These are phyloP conservation scores for Erysimum cheiranthoides DNA, from an alignment of 345 rosid genomes.

Conservation along the genomic window DNA sequence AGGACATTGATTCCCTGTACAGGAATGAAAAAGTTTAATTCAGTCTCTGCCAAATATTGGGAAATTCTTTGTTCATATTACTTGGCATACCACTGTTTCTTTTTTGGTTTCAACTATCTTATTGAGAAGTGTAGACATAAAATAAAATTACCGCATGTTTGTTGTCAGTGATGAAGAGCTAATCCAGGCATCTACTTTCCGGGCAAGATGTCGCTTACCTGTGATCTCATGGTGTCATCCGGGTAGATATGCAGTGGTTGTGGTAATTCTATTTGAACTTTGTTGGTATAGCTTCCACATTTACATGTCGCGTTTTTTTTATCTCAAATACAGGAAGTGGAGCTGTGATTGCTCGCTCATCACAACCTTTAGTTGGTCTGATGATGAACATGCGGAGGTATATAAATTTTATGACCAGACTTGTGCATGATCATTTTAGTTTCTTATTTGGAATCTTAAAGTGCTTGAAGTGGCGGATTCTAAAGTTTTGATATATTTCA, in stretches of 20 bases:
- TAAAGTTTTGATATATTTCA: slow-evolving; percentile 27
- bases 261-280: slow-evolving; percentile 35
- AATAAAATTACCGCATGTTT: slow-evolving; percentile 32
- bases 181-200: slow-evolving; percentile 84
- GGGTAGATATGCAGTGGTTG: slow-evolving; percentile 53
- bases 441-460: slow-evolving; percentile 33
- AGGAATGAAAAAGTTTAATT: slow-evolving; percentile 6
- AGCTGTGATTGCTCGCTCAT: slow-evolving; percentile 98
- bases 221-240: slow-evolving; percentile 97
- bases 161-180: slow-evolving; percentile 79
- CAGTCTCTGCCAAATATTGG: slow-evolving; percentile 21
- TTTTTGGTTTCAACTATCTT: slow-evolving; percentile 31
- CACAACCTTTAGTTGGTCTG: slow-evolving; percentile 96
- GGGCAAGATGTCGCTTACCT: slow-evolving; percentile 88
- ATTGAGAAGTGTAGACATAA: slow-evolving; percentile 8
- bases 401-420: slow-evolving; percentile 22
- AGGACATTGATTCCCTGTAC: slow-evolving; percentile 41
- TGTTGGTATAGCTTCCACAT: slow-evolving; percentile 29
- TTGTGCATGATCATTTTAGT: slow-evolving; percentile 34
- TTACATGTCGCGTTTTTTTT: slow-evolving; percentile 33
- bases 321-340: slow-evolving; percentile 64
- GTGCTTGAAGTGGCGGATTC: slow-evolving; percentile 32
- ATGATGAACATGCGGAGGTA: slow-evolving; percentile 99
- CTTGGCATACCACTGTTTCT: slow-evolving; percentile 25
- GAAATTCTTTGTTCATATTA: slow-evolving; percentile 33